A percentile compares a stretch with the other conserved stretches of the same genome.
Evolutionary conservation across 805 yeast species (phyloP).

Genomic region (Grigorovia humatica): DNA sequence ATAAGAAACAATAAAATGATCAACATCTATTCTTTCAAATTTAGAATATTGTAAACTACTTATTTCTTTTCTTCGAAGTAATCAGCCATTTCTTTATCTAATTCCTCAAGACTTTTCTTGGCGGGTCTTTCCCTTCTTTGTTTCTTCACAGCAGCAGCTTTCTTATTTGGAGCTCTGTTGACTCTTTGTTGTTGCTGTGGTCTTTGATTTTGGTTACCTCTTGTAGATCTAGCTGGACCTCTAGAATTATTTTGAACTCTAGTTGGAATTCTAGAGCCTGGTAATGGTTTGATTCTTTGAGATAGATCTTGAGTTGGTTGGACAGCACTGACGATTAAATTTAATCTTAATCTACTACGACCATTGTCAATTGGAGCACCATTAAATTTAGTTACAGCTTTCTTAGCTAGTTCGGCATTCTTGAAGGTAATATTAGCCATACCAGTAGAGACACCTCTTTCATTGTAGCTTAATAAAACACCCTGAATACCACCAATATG

Average conservation of each 20-base stretch:
- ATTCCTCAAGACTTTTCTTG: slow-evolving; percentile 78
- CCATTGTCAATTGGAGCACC: slow-evolving; percentile 94
- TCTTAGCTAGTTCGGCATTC: slow-evolving; percentile 55
- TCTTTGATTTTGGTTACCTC: slow-evolving; percentile 13
- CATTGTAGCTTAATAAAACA: slow-evolving; percentile 69
- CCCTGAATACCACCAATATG: slow-evolving; percentile 78
- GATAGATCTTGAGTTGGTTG: slow-evolving; percentile 51
- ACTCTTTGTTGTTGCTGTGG: slow-evolving; percentile 6
- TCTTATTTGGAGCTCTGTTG: slow-evolving; percentile 26
- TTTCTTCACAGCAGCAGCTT: slow-evolving; percentile 28
- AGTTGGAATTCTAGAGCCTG: slow-evolving; percentile 6
- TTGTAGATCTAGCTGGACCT: slow-evolving; percentile 12
- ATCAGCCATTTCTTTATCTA: slow-evolving; percentile 97
- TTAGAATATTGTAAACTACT: background rate
- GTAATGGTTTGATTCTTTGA: slow-evolving; percentile 52
- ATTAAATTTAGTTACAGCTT: slow-evolving; percentile 75
- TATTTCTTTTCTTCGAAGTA: slow-evolving; percentile 50
- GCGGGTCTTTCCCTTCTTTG: slow-evolving; percentile 34
- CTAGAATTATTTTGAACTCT: slow-evolving; percentile 1
- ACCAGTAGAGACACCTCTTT: slow-evolving; percentile 85
- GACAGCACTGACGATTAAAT: slow-evolving; percentile 77
- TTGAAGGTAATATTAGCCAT: slow-evolving; percentile 78
- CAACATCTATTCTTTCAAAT: background rate
- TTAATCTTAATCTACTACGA: slow-evolving; percentile 60
- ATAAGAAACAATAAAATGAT: background rate